These are phyloP conservation scores for Paecilomyces niveus DNA, from an alignment of 2,329 filamentous ascomycete species.

Conservation along the genomic window DNA sequence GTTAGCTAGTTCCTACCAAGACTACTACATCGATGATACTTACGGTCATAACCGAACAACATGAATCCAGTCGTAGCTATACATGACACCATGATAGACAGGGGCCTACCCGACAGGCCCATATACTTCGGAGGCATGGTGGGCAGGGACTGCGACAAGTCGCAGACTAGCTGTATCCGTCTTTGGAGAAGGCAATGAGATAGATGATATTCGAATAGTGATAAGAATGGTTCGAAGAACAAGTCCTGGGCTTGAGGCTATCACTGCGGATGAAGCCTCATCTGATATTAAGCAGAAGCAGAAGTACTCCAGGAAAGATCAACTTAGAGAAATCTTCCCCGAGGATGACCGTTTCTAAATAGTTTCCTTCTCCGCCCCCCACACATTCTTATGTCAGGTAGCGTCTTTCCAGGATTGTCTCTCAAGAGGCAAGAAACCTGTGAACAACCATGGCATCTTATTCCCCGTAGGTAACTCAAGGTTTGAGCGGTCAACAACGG, in stretches of 20 bases:
- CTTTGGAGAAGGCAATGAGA: neutral
- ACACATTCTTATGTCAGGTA: neutral
- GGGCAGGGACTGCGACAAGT: neutral
- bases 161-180: neutral
- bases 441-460: neutral
- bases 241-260: neutral
- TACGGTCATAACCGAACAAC: slow-evolving; percentile 50
- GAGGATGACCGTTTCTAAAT: neutral
- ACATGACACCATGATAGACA: neutral
- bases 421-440: neutral
- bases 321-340: no score
- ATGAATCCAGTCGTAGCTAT: slow-evolving; percentile 51
- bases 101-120: neutral
- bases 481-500: neutral
- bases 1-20: neutral
- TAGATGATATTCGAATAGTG: neutral
- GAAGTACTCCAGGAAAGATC: neutral
- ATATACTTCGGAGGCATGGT: neutral
- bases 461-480: neutral
- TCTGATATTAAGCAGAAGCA: neutral
- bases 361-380: neutral
- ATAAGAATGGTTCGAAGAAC: neutral
- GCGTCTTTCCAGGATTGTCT: neutral
- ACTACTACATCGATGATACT: slow-evolving; percentile 3
- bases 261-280: neutral